Evolutionary conservation across 2,329 filamentous ascomycete species (phyloP), one percentile per base, ranked within the genome.

Genomic region (Sclerotiophoma versabilis): DNA sequence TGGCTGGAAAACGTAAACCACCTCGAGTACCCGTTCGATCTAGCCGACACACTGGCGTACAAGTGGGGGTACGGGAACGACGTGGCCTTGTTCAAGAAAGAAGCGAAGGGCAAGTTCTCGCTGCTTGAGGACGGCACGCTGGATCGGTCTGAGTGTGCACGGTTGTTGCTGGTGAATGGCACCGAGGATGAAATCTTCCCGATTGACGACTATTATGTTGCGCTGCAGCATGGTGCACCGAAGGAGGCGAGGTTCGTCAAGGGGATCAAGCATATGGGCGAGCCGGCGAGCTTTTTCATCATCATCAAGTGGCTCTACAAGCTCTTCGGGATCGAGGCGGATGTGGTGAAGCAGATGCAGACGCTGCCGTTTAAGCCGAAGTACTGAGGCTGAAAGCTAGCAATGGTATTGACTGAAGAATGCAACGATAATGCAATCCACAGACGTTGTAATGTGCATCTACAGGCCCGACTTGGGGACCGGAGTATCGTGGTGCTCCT

Each of bases 181-280:
- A 81, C 79, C 1, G 77, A 82, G 25, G 84, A 86, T 63, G 83
- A 85, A 73, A 85, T 87, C 41, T 86, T 87, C 69, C 84, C 84
- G 0, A 83, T 86, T 38, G 84, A 86, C 61, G 84, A 86, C 61
- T 82, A 83, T 50, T 82, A 83, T 59, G 68, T 86, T 33, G 81
- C 81, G 22, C 62, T 86, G 39, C 75, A 80, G 62, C 79, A 82
- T 65, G 84, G 83, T 0, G 65, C 73, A 17, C 78, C 81, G 1
- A 86, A 86, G 71, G 78, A 83, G 63, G 82, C 75, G 32, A 73
- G 75, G 20, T 80, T 82, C 51, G 75, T 82, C 0, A 49, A 66
- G 2, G 73, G 70, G 0, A 68, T 65, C 10, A 81, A 80, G 68
- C 80, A 82, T 50, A 82, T 82, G 80, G 80, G 80, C 1, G 80